Evolutionary conservation across 495 filamentous ascomycete species (phyloP), one percentile per base, ranked within the genome.

Genomic region (Penicillium roqueforti): DNA sequence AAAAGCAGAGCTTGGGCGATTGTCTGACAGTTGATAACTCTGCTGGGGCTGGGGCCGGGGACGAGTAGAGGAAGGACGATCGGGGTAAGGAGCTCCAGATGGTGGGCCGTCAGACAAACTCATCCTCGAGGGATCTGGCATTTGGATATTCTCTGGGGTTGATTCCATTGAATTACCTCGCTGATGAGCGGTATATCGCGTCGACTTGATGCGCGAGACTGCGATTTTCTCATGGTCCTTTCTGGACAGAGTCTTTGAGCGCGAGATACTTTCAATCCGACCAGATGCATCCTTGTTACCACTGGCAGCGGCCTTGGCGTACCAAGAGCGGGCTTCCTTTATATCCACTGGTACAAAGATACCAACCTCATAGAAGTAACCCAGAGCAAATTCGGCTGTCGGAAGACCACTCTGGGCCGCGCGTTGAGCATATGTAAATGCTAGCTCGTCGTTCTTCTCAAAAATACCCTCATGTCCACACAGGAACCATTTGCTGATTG

Each of bases 401-500:
- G 90, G 79, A 38, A 97, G 80, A 22, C 89, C 87, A 29, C 81
- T 79, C 47, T 81, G 73, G 26, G 93, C 92, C 4, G 93, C 93
- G 41, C 91, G 81, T 51, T 91, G 83, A 22, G 95, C 95, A 65
- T 96, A 97, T 23, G 80, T 86, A 66, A 88, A 98, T 5, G 93
- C 95, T 9, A 97, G 74, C 57, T 88, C 86, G 69, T 98, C 95
- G 62, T 96, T 97, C 77, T 97, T 97, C 37, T 88, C 82, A 65
- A 98, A 97, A 6, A 91, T 77, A 22, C 83, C 83, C 65, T 97
- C 92, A 57, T 91, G 89, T 7, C 93, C 93, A 63, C 93, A 97
- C 23, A 98, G 77, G 70, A 97, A 97, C 93, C 93, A 98, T 70
- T 97, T 95, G 65, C 92, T 97, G 54, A 98, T 92, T 22, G 91